These are phyloP conservation scores for Rehmannia glutinosa DNA, from an alignment of 257 asterid species.

Conservation along the genomic window DNA sequence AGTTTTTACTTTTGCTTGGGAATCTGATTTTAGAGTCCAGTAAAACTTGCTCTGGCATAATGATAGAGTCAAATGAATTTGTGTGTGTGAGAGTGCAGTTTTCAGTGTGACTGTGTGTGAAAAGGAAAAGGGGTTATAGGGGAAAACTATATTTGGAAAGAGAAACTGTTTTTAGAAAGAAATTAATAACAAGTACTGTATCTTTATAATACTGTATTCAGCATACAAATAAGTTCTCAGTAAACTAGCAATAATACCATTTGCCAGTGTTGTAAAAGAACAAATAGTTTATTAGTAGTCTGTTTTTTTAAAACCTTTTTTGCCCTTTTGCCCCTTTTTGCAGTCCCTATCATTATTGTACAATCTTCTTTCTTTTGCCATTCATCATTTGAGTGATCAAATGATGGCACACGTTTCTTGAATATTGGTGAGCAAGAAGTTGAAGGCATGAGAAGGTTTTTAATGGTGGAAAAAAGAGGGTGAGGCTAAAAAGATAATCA, in stretches of 20 bases:
- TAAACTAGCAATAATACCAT: no score
- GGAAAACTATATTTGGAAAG: constrained; percentile 26
- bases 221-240: background rate
- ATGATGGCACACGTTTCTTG: constrained; percentile 23
- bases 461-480: constrained; percentile 32
- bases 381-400: constrained; percentile 57
- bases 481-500: no score
- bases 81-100: no score
- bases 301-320: no score
- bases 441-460: constrained; percentile 26
- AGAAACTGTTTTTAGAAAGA: constrained; percentile 21
- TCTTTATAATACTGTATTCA: background rate
- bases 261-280: constrained; percentile 26
- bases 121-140: constrained; percentile 14
- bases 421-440: constrained; percentile 18
- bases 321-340: constrained; percentile 31
- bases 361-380: constrained; percentile 39
- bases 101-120: no score
- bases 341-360: constrained; percentile 42
- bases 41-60: no score
- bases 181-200: no score
- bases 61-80: constrained; percentile 12
- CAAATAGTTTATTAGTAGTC: no score
- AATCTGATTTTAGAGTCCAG: no score
- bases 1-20: no score